Base-by-base conservation (phyloP, 495 filamentous ascomycete genomes). In the Penicillium alfredii region DNA sequence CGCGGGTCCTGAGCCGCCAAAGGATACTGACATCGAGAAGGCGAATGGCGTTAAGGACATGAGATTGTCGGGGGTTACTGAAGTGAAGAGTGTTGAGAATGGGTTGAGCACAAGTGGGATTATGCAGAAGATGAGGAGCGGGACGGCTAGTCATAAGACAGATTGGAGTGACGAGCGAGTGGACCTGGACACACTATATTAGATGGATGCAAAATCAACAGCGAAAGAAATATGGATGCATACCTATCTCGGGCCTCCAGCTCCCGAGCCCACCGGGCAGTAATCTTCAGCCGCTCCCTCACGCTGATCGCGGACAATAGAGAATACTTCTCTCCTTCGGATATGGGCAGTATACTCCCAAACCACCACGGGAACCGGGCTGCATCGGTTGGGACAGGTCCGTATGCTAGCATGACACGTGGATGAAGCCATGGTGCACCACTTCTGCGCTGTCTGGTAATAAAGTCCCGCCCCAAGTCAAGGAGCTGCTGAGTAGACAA, bases 361-460 rank as follows among this genome's bases (percentile, higher is more conserved):
- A 96, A 83, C 89, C 89, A 96, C 69, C 86, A 96, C 0, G 88
- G 84, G 47, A 94, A 92, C 8, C 75, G 51, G 1, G 78, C 78
- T 2, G 86, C 77, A 55, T 94, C 86, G 5, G 72, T 66, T 0
- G 87, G 88, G 10, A 77, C 79, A 23, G 78, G 72, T 6, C 88
- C 88, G 50, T 89, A 92, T n/a, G 80, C 80, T 8, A 74, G 53
- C 29, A 87, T 59, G 2, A 87, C 77, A 4, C 78, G 74, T 14
- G 74, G 66, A 23, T 81, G 75, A 3, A 94, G 68, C 87, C 88
- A 94, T 0, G 74, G 68, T 5, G 81, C 81, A 25, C 76, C 81
- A 24, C 72, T 63, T 13, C 61, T 68, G 35, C 76, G 75, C 73
- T 86, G 84, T 18, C 70, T 71, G 11, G 63, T 59, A 28, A 90